Conservation (phyloP, 345 rosid species). For the Hibiscus tridactylites region DNA sequence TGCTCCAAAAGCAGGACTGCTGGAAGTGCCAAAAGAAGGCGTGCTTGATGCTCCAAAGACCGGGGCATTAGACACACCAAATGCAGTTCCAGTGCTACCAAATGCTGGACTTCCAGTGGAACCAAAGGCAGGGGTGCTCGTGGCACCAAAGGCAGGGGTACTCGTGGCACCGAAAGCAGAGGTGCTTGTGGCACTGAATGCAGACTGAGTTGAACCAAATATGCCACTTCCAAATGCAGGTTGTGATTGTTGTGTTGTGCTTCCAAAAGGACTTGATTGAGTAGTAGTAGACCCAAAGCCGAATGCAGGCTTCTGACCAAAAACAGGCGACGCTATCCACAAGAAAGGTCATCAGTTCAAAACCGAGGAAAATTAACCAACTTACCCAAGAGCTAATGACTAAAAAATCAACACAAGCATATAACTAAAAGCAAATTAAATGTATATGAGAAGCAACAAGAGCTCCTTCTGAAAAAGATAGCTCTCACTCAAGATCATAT, state of each 20-base stretch:
- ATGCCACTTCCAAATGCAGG: slow-evolving; percentile 56
- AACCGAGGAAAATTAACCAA: background rate
- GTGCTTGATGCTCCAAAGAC: slow-evolving; percentile 38
- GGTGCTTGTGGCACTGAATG: slow-evolving; percentile 36
- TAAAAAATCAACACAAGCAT: background rate
- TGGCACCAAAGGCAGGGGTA: slow-evolving; percentile 50
- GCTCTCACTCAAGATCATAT: background rate
- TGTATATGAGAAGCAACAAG: background rate
- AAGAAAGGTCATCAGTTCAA: background rate
- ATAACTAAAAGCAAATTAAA: background rate
- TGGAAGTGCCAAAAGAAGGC: slow-evolving; percentile 33
- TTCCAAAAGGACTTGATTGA: slow-evolving; percentile 43
- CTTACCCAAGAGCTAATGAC: background rate
- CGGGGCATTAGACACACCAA: slow-evolving; percentile 32
- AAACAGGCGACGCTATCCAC: slow-evolving; percentile 45
- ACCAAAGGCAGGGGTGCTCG: slow-evolving; percentile 39
- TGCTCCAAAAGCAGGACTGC: slow-evolving; percentile 8
- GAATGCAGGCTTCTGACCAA: slow-evolving; percentile 57
- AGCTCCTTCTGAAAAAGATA: background rate
- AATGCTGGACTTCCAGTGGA: slow-evolving; percentile 8
- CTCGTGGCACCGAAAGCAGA: slow-evolving; percentile 47
- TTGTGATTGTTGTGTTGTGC: slow-evolving; percentile 58
- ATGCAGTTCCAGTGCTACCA: slow-evolving; percentile 31
- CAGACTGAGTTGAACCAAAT: slow-evolving; percentile 38
- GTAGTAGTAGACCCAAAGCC: background rate